phyloP scores from a whole-genome alignment of 2,329 filamentous ascomycete species.

The Xylariaceae sp. region DNA sequence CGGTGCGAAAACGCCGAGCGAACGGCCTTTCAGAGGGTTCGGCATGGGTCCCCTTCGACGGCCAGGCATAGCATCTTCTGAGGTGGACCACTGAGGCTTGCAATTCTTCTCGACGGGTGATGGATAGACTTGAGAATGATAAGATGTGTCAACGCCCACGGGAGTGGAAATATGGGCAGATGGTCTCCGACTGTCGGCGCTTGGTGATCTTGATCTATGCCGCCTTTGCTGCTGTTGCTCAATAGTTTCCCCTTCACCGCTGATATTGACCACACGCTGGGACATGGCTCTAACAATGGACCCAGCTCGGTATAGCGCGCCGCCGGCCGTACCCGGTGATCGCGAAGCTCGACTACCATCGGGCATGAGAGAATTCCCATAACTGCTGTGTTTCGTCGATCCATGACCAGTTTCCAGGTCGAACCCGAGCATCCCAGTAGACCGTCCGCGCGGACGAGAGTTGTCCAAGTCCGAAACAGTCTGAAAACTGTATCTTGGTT shows the following conservation, averaged over 20 bases:
- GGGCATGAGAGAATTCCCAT: constrained; percentile 59
- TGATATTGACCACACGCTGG: constrained; percentile 95
- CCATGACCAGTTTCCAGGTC: constrained; percentile 61
- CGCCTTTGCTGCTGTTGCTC: constrained; percentile 72
- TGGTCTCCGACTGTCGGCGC: constrained; percentile 54
- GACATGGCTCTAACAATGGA: constrained; percentile 87
- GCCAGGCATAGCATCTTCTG: constrained; percentile 37
- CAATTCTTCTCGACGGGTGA: constrained; percentile 50
- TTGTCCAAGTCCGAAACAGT: constrained; percentile 57
- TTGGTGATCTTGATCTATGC: constrained; percentile 60
- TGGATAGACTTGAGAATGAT: constrained; percentile 51
- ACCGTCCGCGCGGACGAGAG: constrained; percentile 46
- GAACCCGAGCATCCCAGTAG: constrained; percentile 56
- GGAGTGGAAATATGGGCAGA: constrained; percentile 47
- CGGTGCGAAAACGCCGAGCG: constrained; percentile 80
- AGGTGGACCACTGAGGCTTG: constrained; percentile 36
- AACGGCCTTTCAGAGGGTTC: constrained; percentile 86
- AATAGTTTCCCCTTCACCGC: constrained; percentile 83
- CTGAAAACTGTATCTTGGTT: constrained; percentile 59
- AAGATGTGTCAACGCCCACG: constrained; percentile 52
- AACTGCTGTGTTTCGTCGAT: constrained; percentile 55
- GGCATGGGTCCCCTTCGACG: constrained; percentile 45
- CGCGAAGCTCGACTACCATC: constrained; percentile 59
- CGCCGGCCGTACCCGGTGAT: constrained; percentile 63
- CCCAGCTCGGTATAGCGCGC: constrained; percentile 68